A percentile compares a stretch with the other conserved stretches of the same genome.
Evolutionary conservation across 768 basidiomycete species (phyloP).

Genomic region (Termitomyces sp.): DNA sequence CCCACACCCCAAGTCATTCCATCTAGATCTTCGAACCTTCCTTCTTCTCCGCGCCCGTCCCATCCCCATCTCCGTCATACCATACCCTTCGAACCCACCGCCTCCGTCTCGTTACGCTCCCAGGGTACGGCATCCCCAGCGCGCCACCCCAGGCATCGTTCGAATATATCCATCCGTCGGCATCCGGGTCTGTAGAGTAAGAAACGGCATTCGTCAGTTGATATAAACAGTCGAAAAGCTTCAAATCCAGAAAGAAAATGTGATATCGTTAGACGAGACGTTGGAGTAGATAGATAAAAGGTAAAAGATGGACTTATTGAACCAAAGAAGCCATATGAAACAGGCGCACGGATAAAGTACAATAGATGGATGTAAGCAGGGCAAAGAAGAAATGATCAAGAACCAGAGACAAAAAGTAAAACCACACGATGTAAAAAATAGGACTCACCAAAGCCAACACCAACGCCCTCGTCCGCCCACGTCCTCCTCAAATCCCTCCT

Average conservation of each 20-base stretch:
- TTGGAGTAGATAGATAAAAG: too few species aligned
- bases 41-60: not conserved
- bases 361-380: too few species aligned
- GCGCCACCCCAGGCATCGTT: conserved; percentile 70
- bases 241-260: too few species aligned
- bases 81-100: conserved; percentile 73
- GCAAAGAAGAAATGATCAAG: not conserved
- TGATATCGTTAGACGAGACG: too few species aligned
- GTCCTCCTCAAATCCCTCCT: conserved; percentile 51
- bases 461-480: conserved; percentile 36
- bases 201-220: not conserved
- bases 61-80: conserved; percentile 25
- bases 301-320: too few species aligned
- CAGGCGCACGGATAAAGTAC: not conserved
- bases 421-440: not conserved
- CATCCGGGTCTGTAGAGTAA: not conserved
- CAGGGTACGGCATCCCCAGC: conserved; percentile 29
- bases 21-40: not conserved
- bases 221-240: too few species aligned
- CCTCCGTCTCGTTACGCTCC: conserved; percentile 56
- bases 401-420: not conserved
- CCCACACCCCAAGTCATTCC: not conserved
- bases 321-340: too few species aligned
- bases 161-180: conserved; percentile 80
- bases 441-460: not conserved